Percentiles rank a stretch among this genome's conserved stretches.
These are phyloP conservation scores for Sugiyamaella grinbergsii DNA, from an alignment of 1,139 yeast genomes.

Conservation along the genomic window DNA sequence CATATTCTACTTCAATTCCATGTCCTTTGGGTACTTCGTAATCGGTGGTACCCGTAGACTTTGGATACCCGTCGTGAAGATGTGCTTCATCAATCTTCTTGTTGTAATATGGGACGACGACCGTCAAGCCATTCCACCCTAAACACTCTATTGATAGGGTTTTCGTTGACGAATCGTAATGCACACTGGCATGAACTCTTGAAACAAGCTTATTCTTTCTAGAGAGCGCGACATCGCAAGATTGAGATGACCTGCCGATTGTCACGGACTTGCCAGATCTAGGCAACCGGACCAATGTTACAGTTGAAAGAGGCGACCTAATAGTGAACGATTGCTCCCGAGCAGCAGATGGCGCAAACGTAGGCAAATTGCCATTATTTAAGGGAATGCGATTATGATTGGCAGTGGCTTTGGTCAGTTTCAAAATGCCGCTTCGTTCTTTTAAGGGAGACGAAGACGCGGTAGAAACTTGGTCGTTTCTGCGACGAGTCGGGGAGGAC, in stretches of 20 bases:
- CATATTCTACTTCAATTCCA: constrained; percentile 55
- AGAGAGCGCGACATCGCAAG: constrained; percentile 59
- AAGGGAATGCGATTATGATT: neutral
- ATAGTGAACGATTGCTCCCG: constrained; percentile 29
- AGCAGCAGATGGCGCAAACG: constrained; percentile 28
- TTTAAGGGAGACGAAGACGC: constrained; percentile 19
- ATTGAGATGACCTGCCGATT: constrained; percentile 67
- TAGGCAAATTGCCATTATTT: constrained; percentile 15
- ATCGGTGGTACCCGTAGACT: constrained; percentile 43
- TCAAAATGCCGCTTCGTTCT: neutral
- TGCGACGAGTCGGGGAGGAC: constrained; percentile 29
- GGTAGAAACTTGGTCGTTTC: constrained; percentile 7
- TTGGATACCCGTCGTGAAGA: constrained; percentile 30
- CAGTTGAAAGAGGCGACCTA: constrained; percentile 39
- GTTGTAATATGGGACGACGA: constrained; percentile 54
- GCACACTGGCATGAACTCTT: constrained; percentile 59
- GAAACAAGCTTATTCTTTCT: constrained; percentile 64
- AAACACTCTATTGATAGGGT: constrained; percentile 53
- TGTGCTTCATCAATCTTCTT: constrained; percentile 12
- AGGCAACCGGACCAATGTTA: constrained; percentile 40
- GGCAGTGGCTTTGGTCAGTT: neutral
- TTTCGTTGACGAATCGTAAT: constrained; percentile 35
- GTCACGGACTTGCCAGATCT: constrained; percentile 40
- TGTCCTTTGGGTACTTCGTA: constrained; percentile 49
- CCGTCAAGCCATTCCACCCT: constrained; percentile 71